Evolutionary conservation across 73 alveolate genomes (phyloP).

Genomic region (Paramecium tetraurelia): DNA sequence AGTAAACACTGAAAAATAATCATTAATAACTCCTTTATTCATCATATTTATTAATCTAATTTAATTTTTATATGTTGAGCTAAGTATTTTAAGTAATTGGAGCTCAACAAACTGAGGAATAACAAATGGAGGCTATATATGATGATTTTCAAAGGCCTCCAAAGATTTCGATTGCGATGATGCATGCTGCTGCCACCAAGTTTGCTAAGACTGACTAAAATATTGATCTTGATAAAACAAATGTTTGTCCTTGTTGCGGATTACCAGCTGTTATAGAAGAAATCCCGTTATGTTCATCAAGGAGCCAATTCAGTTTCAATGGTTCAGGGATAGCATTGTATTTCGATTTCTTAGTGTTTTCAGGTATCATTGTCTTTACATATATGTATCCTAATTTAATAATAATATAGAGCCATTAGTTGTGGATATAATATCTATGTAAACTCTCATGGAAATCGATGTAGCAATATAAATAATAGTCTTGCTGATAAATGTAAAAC

Average conservation of each 20-base stretch:
- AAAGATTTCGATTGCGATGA: background rate
- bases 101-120: background rate
- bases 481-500: background rate
- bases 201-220: background rate
- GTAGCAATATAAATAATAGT: background rate
- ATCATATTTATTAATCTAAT: too few species aligned
- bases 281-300: background rate
- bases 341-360: background rate
- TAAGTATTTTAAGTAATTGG: background rate
- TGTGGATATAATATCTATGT: background rate
- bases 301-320: background rate
- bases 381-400: background rate
- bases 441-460: background rate
- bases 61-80: too few species aligned
- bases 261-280: background rate
- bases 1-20: too few species aligned
- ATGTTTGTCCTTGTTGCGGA: constrained; percentile 32
- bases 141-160: constrained; percentile 20
- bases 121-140: background rate
- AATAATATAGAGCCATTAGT: background rate
- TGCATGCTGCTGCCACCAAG: constrained; percentile 3
- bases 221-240: background rate
- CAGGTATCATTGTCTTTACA: background rate
- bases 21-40: too few species aligned
- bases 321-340: background rate